A percentile compares a stretch with the other conserved stretches of the same genome.
These are phyloP conservation scores for Eugenia klotzschiana DNA, from an alignment of 441 rosid genomes.

Conservation along the genomic window DNA sequence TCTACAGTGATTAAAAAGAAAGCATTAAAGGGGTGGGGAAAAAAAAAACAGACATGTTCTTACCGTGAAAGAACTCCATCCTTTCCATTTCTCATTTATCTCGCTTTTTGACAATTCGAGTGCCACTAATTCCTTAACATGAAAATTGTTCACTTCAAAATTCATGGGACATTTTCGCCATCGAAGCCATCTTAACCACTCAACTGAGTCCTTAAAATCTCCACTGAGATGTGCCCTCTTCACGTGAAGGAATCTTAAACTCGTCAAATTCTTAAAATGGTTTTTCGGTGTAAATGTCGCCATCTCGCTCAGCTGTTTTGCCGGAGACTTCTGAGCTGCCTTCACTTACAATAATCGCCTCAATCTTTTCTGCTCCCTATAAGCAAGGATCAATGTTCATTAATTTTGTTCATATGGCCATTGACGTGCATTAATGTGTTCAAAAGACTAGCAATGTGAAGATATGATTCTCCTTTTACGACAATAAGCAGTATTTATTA, in stretches of 20 bases:
- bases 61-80: background rate
- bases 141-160: background rate
- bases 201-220: background rate
- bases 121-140: fast-evolving
- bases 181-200: background rate
- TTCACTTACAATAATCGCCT: background rate
- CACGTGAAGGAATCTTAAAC: background rate
- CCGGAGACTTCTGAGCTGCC: background rate
- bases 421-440: background rate
- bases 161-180: fast-evolving
- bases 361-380: background rate
- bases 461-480: background rate
- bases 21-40: background rate
- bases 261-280: background rate
- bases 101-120: fast-evolving
- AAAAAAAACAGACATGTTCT: background rate
- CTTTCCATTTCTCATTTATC: background rate
- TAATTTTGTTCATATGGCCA: background rate
- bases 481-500: background rate
- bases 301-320: background rate
- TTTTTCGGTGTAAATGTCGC: background rate
- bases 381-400: background rate
- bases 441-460: background rate
- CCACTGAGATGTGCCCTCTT: background rate
- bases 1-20: background rate